phyloP scores from a whole-genome alignment of 768 basidiomycete genomes.

The Tricholoma bakamatsutake region DNA sequence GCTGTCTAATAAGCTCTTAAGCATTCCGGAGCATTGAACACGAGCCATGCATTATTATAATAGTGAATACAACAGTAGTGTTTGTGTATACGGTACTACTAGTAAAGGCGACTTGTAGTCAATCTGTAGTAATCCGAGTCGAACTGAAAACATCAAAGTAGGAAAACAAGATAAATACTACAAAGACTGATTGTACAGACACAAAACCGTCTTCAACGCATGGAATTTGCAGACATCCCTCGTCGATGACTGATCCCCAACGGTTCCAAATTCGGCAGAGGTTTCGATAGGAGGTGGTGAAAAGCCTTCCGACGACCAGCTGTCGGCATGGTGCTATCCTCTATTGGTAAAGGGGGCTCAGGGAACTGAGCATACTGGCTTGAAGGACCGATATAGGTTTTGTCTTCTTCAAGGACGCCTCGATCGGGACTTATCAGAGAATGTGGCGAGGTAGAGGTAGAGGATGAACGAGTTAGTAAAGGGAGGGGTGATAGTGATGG shows the following conservation, averaged over 20 bases:
- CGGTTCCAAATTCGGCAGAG: constrained; percentile 33
- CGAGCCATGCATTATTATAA: constrained; percentile 13
- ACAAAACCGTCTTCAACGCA: constrained; percentile 36
- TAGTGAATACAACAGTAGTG: constrained; percentile 11
- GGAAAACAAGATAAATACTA: constrained; percentile 14
- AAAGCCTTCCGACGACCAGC: constrained; percentile 62
- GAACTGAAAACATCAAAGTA: constrained; percentile 10
- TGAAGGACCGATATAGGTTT: constrained; percentile 57
- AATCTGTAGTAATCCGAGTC: too few species aligned
- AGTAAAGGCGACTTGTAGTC: background rate
- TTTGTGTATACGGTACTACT: background rate
- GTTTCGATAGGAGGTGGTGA: constrained; percentile 61
- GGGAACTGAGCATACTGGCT: constrained; percentile 69
- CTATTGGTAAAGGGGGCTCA: constrained; percentile 49
- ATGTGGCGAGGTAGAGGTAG: constrained; percentile 48
- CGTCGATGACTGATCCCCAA: constrained; percentile 39
- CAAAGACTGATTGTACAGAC: constrained; percentile 18
- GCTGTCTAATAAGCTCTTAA: background rate
- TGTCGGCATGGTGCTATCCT: constrained; percentile 47
- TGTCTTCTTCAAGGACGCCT: constrained; percentile 38
- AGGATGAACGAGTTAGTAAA: constrained; percentile 47
- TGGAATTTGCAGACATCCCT: constrained; percentile 46
- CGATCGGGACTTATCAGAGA: constrained; percentile 30
- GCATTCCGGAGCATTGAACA: background rate
- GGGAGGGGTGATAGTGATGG: constrained; percentile 38